Conservation (phyloP, 805 yeast species). For the Yamadazyma paraphyllophila region DNA sequence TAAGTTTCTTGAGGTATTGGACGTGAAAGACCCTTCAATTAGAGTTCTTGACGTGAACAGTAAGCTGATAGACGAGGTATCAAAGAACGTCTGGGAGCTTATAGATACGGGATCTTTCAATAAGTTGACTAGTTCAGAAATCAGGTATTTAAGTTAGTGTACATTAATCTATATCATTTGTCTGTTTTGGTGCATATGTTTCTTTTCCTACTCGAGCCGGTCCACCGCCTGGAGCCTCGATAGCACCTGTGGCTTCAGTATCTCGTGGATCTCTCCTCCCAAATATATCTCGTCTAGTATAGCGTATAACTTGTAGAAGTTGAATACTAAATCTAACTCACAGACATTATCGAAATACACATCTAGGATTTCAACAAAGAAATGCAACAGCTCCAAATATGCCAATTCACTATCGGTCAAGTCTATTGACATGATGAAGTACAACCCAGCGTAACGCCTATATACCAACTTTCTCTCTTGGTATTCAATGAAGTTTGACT, state of each 20-base stretch:
- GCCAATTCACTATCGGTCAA: conserved; percentile 77
- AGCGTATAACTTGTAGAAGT: conserved; percentile 78
- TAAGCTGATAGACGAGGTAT: conserved; percentile 55
- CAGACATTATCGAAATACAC: conserved; percentile 86
- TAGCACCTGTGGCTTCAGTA: conserved; percentile 66
- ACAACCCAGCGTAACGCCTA: conserved; percentile 88
- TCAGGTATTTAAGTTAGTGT: not conserved
- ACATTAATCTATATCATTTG: not conserved
- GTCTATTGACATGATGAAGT: conserved; percentile 82
- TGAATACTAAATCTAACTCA: conserved; percentile 89
- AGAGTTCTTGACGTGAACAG: conserved; percentile 58
- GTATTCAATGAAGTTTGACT: conserved; percentile 74
- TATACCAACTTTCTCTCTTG: conserved; percentile 66
- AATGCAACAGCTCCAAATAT: conserved; percentile 79
- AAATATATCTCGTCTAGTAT: conserved; percentile 84
- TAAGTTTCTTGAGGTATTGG: conserved; percentile 52
- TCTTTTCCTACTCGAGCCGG: conserved; percentile 44
- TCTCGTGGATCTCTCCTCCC: conserved; percentile 90
- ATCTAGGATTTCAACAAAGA: conserved; percentile 86
- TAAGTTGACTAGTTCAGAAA: conserved; percentile 6
- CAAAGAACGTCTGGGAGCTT: conserved; percentile 41
- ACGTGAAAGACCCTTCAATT: conserved; percentile 27
- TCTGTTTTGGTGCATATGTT: not conserved
- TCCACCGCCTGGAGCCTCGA: conserved; percentile 66
- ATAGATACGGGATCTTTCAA: conserved; percentile 11